phyloP scores from a whole-genome alignment of 805 yeast genomes.

The Metschnikowia arizonensis region DNA sequence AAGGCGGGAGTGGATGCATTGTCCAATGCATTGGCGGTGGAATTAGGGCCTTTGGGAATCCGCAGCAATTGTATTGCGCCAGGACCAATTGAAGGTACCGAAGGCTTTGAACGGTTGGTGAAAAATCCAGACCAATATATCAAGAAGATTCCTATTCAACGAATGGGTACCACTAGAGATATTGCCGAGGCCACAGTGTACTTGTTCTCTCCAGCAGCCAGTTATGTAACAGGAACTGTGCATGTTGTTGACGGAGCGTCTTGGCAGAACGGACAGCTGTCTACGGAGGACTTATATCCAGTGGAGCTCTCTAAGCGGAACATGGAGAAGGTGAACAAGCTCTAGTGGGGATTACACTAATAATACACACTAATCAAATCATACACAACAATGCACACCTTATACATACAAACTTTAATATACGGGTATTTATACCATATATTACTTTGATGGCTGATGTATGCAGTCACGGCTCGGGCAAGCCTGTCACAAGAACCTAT shows the following conservation, averaged over 20 bases:
- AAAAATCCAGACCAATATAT: conserved; percentile 10
- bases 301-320: conserved; percentile 22
- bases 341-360: too few relatives aligned
- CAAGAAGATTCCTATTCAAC: conserved; percentile 22
- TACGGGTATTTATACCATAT: too few relatives aligned
- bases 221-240: conserved; percentile 25
- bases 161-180: conserved; percentile 26
- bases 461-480: too few relatives aligned
- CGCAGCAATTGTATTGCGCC: conserved; percentile 28
- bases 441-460: too few relatives aligned
- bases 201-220: conserved; percentile 26
- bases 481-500: too few relatives aligned
- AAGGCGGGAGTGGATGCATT: conserved; percentile 31
- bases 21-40: conserved; percentile 29
- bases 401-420: too few relatives aligned
- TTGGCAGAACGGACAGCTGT: conserved; percentile 24
- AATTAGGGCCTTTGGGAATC: conserved; percentile 29
- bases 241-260: conserved; percentile 28
- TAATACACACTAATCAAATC: too few relatives aligned
- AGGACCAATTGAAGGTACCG: conserved; percentile 27
- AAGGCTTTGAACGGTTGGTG: conserved; percentile 24
- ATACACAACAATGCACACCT: too few relatives aligned
- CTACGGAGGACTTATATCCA: conserved; percentile 27
- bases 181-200: conserved; percentile 29
- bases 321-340: conserved; percentile 16